These are phyloP conservation scores for Melampsora larici-populina DNA, from an alignment of 1,284 basidiomycete species.

Conservation along the genomic window DNA sequence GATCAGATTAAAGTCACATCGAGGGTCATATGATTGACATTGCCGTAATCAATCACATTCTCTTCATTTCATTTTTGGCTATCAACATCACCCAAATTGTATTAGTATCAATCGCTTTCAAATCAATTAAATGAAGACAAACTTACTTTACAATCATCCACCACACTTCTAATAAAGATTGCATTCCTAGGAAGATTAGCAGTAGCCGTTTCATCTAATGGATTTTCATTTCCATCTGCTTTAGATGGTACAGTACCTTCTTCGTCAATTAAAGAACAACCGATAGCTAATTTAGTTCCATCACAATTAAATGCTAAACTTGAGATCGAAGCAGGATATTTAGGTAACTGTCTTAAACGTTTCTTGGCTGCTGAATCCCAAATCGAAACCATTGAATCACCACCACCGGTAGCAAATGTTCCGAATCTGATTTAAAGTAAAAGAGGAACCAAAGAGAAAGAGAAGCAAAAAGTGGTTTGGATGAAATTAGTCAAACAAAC, in stretches of 20 bases:
- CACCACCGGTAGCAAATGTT: constrained; percentile 90
- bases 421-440: too few relatives aligned
- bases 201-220: background rate
- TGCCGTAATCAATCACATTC: too few relatives aligned
- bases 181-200: constrained; percentile 27
- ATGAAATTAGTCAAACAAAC: too few relatives aligned
- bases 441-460: too few relatives aligned
- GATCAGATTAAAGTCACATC: too few relatives aligned
- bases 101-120: too few relatives aligned
- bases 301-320: constrained; percentile 76
- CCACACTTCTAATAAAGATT: constrained; percentile 33
- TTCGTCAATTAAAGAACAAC: constrained; percentile 49
- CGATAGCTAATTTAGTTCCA: constrained; percentile 75
- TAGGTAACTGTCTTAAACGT: constrained; percentile 79
- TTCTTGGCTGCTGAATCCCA: constrained; percentile 99
- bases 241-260: constrained; percentile 28
- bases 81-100: too few relatives aligned
- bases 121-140: background rate
- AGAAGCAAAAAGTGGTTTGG: too few relatives aligned
- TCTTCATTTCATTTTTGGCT: too few relatives aligned
- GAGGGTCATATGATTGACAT: too few relatives aligned
- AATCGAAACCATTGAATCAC: constrained; percentile 82
- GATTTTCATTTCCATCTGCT: background rate
- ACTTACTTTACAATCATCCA: constrained; percentile 42
- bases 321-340: constrained; percentile 67